Conservation (phyloP, 495 filamentous ascomycete genomes). For the Xylaria scruposa region DNA sequence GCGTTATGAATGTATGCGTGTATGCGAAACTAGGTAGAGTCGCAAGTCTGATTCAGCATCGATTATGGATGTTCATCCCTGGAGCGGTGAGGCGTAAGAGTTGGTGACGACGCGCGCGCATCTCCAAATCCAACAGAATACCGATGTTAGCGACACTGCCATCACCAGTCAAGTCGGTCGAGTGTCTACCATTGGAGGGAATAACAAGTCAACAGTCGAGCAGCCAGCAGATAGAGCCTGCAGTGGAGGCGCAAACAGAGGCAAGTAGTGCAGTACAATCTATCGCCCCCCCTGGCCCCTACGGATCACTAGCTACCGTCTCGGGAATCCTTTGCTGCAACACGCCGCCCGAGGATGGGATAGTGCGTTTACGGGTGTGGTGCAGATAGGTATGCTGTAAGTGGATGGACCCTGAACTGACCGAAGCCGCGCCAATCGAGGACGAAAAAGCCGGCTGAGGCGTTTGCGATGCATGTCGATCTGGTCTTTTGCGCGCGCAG, state of each 20-base stretch:
- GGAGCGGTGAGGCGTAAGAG: slow-evolving; percentile 16
- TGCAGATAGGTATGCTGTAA: neutral
- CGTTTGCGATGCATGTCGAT: slow-evolving; percentile 21
- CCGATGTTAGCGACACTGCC: slow-evolving; percentile 9
- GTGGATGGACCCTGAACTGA: slow-evolving; percentile 23
- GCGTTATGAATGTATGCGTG: slow-evolving; percentile 15
- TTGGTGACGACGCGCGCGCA: slow-evolving; percentile 19
- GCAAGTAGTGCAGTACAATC: neutral
- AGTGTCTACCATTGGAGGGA: slow-evolving; percentile 10
- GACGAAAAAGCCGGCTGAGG: slow-evolving; percentile 10
- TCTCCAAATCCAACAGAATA: slow-evolving; percentile 5
- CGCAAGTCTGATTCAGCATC: slow-evolving; percentile 24
- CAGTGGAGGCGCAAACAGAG: slow-evolving; percentile 3
- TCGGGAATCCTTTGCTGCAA: slow-evolving; percentile 29
- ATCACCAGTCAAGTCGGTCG: slow-evolving; percentile 8
- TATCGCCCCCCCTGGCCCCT: neutral
- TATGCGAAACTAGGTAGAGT: slow-evolving; percentile 20
- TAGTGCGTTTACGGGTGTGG: neutral
- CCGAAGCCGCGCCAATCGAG: slow-evolving; percentile 11
- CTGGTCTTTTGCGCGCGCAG: slow-evolving; percentile 6
- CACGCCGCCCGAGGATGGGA: slow-evolving; percentile 11
- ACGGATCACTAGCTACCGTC: slow-evolving; percentile 20
- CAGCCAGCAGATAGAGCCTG: slow-evolving; percentile 1
- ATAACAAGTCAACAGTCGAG: neutral
- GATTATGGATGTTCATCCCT: neutral